These are phyloP conservation scores for Pisolithus sp. DNA, from an alignment of 768 basidiomycete species.

Conservation along the genomic window DNA sequence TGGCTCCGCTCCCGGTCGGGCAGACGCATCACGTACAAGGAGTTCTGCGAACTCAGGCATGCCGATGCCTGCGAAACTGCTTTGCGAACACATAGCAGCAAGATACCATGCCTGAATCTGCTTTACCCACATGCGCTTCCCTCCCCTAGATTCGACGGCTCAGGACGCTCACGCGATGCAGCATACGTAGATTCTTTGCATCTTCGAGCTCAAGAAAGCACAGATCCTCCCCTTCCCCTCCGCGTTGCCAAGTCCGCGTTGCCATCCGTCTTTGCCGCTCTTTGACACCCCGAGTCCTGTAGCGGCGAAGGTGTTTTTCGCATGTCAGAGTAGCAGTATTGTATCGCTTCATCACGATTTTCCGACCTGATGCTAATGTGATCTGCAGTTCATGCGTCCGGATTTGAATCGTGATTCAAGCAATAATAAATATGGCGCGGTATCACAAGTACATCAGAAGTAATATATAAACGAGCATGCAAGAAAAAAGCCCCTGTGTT, in stretches of 20 bases:
- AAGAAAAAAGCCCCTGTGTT: no score
- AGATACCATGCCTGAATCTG: slow-evolving; percentile 99
- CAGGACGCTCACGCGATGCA: background rate
- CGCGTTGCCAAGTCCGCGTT: slow-evolving; percentile 73
- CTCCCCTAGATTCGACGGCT: background rate
- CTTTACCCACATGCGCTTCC: slow-evolving; percentile 79
- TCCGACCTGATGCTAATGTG: slow-evolving; percentile 9
- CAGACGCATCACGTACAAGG: slow-evolving; percentile 99
- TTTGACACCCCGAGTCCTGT: slow-evolving; percentile 49
- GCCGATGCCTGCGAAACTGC: slow-evolving; percentile 91
- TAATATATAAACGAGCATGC: no score
- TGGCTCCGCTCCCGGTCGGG: slow-evolving; percentile 99
- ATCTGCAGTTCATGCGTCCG: slow-evolving; percentile 6
- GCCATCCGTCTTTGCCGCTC: slow-evolving; percentile 80
- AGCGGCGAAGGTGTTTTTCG: background rate
- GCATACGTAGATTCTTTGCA: slow-evolving; percentile 86
- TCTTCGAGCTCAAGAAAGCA: slow-evolving; percentile 90
- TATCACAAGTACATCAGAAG: no score
- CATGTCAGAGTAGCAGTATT: slow-evolving; percentile 1
- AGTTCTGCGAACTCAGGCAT: slow-evolving; percentile 93
- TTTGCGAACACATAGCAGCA: slow-evolving; percentile 99
- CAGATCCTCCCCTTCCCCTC: slow-evolving; percentile 94
- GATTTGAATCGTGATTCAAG: background rate
- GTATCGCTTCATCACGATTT: slow-evolving; percentile 9
- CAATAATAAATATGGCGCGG: no score